phyloP scores from a whole-genome alignment of 2,329 filamentous ascomycete species.

The Cercospora sojina region DNA sequence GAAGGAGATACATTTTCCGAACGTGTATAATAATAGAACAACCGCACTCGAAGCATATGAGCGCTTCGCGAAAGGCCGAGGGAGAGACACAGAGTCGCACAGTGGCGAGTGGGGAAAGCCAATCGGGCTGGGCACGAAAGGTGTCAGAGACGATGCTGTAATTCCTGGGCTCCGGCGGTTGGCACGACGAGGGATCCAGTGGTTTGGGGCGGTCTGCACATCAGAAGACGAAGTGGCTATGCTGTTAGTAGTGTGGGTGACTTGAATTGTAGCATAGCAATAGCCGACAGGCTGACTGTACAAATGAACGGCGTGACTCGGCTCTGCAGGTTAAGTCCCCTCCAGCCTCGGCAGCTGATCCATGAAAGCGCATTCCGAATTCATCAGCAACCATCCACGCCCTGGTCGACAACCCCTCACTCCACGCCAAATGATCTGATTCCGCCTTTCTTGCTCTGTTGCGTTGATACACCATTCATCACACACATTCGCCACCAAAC shows the following conservation, averaged over 20 bases:
- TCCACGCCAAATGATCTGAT: background rate
- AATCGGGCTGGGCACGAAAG: background rate
- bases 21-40: background rate
- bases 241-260: slow-evolving; percentile 2
- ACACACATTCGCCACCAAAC: background rate
- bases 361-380: background rate
- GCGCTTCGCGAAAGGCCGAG: background rate
- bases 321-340: background rate
- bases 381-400: background rate
- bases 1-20: background rate
- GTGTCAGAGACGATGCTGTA: background rate
- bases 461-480: background rate
- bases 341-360: background rate
- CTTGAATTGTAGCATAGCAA: background rate
- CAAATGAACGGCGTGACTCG: background rate
- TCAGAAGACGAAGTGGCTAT: background rate
- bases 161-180: background rate
- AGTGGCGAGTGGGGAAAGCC: background rate
- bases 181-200: background rate
- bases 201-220: background rate
- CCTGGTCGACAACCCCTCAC: slow-evolving; percentile 4
- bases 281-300: background rate
- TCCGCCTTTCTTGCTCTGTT: background rate
- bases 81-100: background rate
- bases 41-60: background rate